Percentiles rank a stretch among this genome's conserved stretches.
These are phyloP conservation scores for Globisporangium barbulae DNA, from an alignment of 352 stramenopile species.

Conservation along the genomic window DNA sequence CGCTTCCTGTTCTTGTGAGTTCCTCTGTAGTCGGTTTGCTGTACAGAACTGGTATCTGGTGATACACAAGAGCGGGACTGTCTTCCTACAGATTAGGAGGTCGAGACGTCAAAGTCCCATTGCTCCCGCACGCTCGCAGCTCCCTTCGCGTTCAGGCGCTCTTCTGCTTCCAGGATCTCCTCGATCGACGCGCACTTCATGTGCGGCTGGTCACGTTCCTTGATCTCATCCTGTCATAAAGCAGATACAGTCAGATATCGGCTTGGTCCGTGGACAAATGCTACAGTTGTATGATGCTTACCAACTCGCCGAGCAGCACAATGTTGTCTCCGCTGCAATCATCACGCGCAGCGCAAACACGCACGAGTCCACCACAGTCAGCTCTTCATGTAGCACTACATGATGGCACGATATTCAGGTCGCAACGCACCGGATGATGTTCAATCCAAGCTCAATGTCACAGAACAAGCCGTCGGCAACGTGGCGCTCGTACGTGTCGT, in stretches of 20 bases:
- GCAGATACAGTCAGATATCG: neutral
- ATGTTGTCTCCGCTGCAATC: conserved; percentile 77
- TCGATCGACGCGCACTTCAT: conserved; percentile 79
- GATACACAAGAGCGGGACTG: neutral
- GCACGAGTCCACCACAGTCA: neutral
- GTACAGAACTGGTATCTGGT: neutral
- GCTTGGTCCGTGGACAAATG: neutral
- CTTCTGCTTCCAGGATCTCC: conserved; percentile 78
- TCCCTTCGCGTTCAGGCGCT: conserved; percentile 62
- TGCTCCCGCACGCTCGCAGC: conserved; percentile 70
- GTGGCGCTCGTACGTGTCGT: conserved; percentile 93
- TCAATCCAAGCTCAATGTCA: conserved; percentile 95
- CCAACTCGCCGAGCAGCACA: conserved; percentile 81
- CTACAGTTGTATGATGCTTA: conserved; percentile 22
- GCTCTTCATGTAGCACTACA: neutral
- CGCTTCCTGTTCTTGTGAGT: neutral
- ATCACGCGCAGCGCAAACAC: neutral
- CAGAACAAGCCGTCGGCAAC: conserved; percentile 89
- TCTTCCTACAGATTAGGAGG: conserved; percentile 11
- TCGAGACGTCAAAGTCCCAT: conserved; percentile 77
- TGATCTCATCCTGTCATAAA: conserved; percentile 57
- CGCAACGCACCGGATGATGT: conserved; percentile 87
- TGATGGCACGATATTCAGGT: neutral
- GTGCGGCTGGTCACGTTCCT: conserved; percentile 78
- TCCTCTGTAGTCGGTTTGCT: neutral